These are phyloP conservation scores for Dissoconium aciculare DNA, from an alignment of 2,329 filamentous ascomycete genomes.

Conservation along the genomic window DNA sequence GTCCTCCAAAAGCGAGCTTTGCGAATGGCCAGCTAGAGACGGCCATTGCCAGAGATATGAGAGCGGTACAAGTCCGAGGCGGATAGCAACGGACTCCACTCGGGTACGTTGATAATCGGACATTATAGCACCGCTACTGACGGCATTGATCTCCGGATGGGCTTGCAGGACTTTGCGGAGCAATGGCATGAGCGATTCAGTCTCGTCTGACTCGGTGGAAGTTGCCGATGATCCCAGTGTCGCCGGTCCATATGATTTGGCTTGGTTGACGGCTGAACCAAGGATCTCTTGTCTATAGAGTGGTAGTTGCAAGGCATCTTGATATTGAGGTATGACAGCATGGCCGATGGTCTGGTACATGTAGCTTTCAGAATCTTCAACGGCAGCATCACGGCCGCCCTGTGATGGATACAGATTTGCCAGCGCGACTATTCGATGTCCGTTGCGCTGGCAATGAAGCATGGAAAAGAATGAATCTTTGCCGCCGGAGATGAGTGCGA, in stretches of 20 bases:
- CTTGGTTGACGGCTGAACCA: conserved; percentile 55
- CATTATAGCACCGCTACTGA: conserved; percentile 82
- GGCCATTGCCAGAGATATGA: conserved; percentile 91
- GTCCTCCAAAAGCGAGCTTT: conserved; percentile 52
- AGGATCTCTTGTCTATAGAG: conserved; percentile 67
- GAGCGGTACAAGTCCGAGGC: conserved; percentile 68
- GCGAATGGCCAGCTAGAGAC: conserved; percentile 42
- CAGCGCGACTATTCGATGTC: conserved; percentile 71
- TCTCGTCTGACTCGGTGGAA: conserved; percentile 53
- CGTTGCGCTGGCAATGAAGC: conserved; percentile 75
- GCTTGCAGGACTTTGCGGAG: conserved; percentile 48
- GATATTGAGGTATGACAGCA: conserved; percentile 70
- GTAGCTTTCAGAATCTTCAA: conserved; percentile 76
- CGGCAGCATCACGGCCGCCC: conserved; percentile 12
- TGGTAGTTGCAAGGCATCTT: conserved; percentile 61
- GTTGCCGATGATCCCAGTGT: conserved; percentile 16
- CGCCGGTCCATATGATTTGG: conserved; percentile 52
- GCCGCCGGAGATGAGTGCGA: conserved; percentile 85
- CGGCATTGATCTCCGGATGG: conserved; percentile 70
- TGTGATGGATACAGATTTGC: conserved; percentile 65
- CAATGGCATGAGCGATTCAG: conserved; percentile 69
- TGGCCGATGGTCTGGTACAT: conserved; percentile 99
- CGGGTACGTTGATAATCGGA: conserved; percentile 92
- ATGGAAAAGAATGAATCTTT: conserved; percentile 95
- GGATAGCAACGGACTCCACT: conserved; percentile 79